Evolutionary conservation across 2,329 filamentous ascomycete species (phyloP).

Genomic region (Aspergillus tanneri): DNA sequence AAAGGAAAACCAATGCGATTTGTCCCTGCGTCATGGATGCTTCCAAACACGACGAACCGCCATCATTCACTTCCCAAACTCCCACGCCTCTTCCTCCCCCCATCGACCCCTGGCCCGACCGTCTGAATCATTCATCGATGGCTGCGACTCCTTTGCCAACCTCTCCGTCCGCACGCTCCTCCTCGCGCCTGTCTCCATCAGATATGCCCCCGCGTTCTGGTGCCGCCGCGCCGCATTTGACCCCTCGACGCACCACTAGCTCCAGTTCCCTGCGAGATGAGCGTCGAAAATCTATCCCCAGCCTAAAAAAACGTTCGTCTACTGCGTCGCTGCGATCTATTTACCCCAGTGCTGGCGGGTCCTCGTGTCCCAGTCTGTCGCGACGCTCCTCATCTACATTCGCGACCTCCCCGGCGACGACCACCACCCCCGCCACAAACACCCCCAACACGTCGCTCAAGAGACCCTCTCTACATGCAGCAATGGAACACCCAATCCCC

Average conservation of each 20-base stretch:
- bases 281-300: conserved; percentile 33
- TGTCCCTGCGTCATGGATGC: conserved; percentile 32
- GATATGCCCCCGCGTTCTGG: conserved; percentile 23
- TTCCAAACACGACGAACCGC: conserved; percentile 28
- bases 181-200: conserved; percentile 27
- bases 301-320: conserved; percentile 42
- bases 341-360: conserved; percentile 28
- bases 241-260: conserved; percentile 35
- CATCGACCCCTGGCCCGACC: conserved; percentile 23
- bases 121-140: conserved; percentile 31
- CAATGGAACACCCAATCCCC: conserved; percentile 24
- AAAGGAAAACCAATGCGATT: conserved; percentile 16
- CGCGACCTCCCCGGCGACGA: conserved; percentile 25
- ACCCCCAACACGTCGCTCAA: conserved; percentile 29
- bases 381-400: conserved; percentile 35
- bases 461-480: conserved; percentile 23
- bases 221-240: conserved; percentile 19
- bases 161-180: conserved; percentile 24
- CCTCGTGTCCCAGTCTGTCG: conserved; percentile 33
- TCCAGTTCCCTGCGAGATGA: conserved; percentile 39
- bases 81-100: conserved; percentile 13
- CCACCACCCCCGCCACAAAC: conserved; percentile 8
- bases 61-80: conserved; percentile 20
- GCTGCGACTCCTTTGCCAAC: conserved; percentile 25
- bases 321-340: conserved; percentile 39